Base-by-base conservation (phyloP, 2,329 filamentous ascomycete species). In the Fusarium sp. region DNA sequence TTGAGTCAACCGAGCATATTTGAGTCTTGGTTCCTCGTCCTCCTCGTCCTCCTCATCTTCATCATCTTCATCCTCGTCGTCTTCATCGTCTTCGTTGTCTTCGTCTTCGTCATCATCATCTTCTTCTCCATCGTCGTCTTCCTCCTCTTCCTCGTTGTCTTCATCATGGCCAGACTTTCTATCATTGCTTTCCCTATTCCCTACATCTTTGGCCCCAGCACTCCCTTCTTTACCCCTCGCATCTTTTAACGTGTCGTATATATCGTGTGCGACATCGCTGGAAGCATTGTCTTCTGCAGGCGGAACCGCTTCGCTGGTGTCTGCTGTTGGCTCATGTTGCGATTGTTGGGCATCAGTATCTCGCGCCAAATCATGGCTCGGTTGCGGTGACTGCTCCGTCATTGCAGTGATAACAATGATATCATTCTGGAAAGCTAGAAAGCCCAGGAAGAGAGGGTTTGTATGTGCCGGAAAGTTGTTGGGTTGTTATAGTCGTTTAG, bases 11-110 rank as follows among this genome's bases (percentile, higher is more conserved):
- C 94, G 92, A 54, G 92, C 92, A 80, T 98, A 98, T 82, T 99
- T 99, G 76, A 99, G 88, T 78, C 91, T 92, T 32, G 96, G 97
- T 81, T 98, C 95, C 20, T 98, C 95, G 9, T 98, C 86, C 0
- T 98, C 95, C 20, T 98, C 95, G 9, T 98, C 86, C 0, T 83
- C 82, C 0, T 81, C 81, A 0, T 81, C 80, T 0, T 97, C 93
- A 0, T 92, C 91, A 0, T 93, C 91, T 0, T 94, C 92, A 0
- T 91, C 90, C 0, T 90, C 88, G 0, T 90, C 89, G 0, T 89
- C 88, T 0, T 89, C 88, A 0, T 85, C 85, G 0, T 85, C 85
- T 0, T 84, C 83, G 0, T 85, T 86, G 0, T 83, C 82, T 0
- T 81, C 81, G 0, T 81, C 80, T 0, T 82, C 79, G 0, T 79